Percentiles rank a stretch among this genome's conserved stretches.
These are phyloP conservation scores for Penicillium sp. DNA, from an alignment of 2,329 filamentous ascomycete species.

Conservation along the genomic window DNA sequence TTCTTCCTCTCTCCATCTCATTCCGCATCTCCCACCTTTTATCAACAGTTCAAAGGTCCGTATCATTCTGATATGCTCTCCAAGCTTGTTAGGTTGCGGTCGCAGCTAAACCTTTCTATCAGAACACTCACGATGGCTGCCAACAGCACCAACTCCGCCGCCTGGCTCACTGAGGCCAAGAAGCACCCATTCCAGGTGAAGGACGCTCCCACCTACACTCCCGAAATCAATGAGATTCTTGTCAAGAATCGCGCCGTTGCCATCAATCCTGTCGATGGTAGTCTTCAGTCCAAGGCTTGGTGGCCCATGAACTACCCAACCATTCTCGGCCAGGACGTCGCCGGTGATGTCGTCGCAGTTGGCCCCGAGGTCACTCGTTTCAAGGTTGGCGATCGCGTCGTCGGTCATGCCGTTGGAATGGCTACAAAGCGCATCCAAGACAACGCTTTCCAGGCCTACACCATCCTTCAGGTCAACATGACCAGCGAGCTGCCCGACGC, in stretches of 20 bases:
- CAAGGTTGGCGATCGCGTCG: constrained; percentile 13
- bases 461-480: constrained; percentile 20
- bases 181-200: background rate
- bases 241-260: constrained; percentile 33
- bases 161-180: background rate
- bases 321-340: constrained; percentile 47
- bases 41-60: background rate
- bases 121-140: background rate
- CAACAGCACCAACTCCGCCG: background rate
- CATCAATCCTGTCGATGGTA: constrained; percentile 21
- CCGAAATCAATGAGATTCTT: constrained; percentile 12
- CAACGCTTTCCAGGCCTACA: constrained; percentile 30
- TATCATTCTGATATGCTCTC: background rate
- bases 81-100: background rate
- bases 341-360: constrained; percentile 36
- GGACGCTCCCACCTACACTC: background rate
- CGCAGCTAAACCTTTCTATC: background rate
- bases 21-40: background rate
- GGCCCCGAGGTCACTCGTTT: constrained; percentile 12
- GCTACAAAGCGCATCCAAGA: constrained; percentile 1
- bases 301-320: constrained; percentile 24
- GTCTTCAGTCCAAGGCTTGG: constrained; percentile 6
- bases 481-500: constrained; percentile 27
- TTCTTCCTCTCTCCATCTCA: background rate
- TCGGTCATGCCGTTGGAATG: constrained; percentile 2